phyloP scores from a whole-genome alignment of 2,329 filamentous ascomycete species.

The Onygenales sp. region DNA sequence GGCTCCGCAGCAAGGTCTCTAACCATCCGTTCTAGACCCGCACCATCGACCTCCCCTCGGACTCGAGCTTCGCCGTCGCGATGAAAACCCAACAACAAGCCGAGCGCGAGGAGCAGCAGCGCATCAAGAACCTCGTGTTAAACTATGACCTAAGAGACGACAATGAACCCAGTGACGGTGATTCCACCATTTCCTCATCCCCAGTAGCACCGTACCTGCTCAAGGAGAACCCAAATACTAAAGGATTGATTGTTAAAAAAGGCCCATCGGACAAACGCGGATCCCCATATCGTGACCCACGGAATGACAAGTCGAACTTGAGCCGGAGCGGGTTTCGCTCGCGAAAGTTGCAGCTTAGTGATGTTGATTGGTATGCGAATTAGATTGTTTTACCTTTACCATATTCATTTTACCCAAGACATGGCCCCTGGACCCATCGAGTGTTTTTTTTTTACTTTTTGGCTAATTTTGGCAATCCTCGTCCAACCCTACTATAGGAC shows the following conservation, averaged over 20 bases:
- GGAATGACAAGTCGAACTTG: slow-evolving; percentile 46
- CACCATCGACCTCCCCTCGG: slow-evolving; percentile 73
- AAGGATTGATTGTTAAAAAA: slow-evolving; percentile 17
- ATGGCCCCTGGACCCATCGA: neutral
- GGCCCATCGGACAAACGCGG: slow-evolving; percentile 32
- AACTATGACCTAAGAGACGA: slow-evolving; percentile 89
- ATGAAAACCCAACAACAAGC: slow-evolving; percentile 95
- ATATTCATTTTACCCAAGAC: neutral
- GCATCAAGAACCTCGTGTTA: slow-evolving; percentile 94
- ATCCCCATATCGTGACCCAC: slow-evolving; percentile 28
- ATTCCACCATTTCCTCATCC: slow-evolving; percentile 27
- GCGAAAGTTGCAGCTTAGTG: slow-evolving; percentile 85
- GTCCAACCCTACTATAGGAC: too few relatives aligned
- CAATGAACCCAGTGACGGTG: slow-evolving; percentile 71
- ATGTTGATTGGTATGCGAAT: slow-evolving; percentile 79
- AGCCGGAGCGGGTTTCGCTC: slow-evolving; percentile 70
- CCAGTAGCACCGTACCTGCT: slow-evolving; percentile 14
- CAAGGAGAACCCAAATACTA: slow-evolving; percentile 23
- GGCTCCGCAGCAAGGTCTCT: neutral
- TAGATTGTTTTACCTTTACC: neutral
- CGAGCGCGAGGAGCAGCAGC: slow-evolving; percentile 90
- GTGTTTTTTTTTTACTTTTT: neutral
- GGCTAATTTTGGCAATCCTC: neutral
- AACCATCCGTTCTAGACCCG: slow-evolving; percentile 53
- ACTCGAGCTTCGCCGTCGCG: slow-evolving; percentile 89